These are phyloP conservation scores for Plenodomus lindquistii DNA, from an alignment of 2,329 filamentous ascomycete genomes.

Conservation along the genomic window DNA sequence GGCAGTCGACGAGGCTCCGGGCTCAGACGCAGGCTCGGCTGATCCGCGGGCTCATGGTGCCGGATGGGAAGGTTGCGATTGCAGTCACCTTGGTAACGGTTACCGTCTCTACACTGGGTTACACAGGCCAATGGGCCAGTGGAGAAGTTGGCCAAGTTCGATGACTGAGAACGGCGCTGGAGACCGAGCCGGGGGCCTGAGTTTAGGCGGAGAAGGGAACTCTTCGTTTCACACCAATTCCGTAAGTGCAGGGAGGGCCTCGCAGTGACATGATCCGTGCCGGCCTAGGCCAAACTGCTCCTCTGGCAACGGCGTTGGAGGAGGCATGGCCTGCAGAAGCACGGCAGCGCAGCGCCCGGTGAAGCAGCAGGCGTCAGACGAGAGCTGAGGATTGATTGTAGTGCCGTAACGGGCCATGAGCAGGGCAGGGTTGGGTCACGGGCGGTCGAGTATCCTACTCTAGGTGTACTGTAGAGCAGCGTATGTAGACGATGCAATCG, in stretches of 20 bases:
- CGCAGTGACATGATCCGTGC: conserved; percentile 25
- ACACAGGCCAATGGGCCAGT: conserved; percentile 19
- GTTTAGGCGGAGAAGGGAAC: conserved; percentile 28
- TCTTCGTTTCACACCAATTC: conserved; percentile 30
- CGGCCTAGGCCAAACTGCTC: conserved; percentile 16
- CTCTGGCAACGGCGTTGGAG: conserved; percentile 25
- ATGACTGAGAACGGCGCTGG: conserved; percentile 14
- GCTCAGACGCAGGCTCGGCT: conserved; percentile 10
- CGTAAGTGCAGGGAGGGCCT: conserved; percentile 26
- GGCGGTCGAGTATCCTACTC: conserved; percentile 19
- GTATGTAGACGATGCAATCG: conserved; percentile 7
- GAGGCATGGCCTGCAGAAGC: conserved; percentile 15
- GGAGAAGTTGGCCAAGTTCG: not conserved
- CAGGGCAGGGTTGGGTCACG: not conserved
- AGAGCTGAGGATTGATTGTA: not conserved
- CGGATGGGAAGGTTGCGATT: conserved; percentile 19
- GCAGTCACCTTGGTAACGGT: conserved; percentile 27
- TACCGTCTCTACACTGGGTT: no score
- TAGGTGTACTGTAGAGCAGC: conserved; percentile 14
- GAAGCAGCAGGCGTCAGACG: conserved; percentile 20
- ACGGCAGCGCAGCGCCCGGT: conserved; percentile 10
- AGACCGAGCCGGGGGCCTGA: conserved; percentile 16
- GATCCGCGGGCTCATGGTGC: not conserved
- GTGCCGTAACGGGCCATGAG: no score
- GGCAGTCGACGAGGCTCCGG: conserved; percentile 6